Evolutionary conservation across 768 basidiomycete species (phyloP).

Genomic region (Calocybe cyanea): DNA sequence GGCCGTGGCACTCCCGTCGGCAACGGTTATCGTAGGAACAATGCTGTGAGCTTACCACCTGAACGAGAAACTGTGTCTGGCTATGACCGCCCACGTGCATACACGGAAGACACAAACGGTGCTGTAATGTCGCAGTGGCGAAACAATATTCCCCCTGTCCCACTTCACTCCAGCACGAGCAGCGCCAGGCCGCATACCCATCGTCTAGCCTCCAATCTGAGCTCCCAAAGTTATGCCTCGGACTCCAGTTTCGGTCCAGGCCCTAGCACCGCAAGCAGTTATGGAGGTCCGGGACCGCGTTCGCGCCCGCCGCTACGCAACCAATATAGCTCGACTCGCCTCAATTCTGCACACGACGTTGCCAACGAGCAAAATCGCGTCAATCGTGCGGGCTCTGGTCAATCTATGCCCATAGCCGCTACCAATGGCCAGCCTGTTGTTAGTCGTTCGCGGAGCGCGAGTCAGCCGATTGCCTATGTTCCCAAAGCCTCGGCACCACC

Average conservation of each 20-base stretch:
- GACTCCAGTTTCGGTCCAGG: constrained; percentile 40
- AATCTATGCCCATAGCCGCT: constrained; percentile 24
- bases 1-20: constrained; percentile 71
- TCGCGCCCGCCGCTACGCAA: constrained; percentile 52
- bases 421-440: constrained; percentile 27
- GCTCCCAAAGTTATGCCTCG: constrained; percentile 38
- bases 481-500: constrained; percentile 59
- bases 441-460: constrained; percentile 70
- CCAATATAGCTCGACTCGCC: constrained; percentile 66
- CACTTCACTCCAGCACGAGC: constrained; percentile 20
- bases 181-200: constrained; percentile 37
- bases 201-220: constrained; percentile 45
- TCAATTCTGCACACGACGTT: constrained; percentile 51
- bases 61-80: constrained; percentile 48
- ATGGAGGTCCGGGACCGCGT: constrained; percentile 20
- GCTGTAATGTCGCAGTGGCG: constrained; percentile 65
- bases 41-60: constrained; percentile 54
- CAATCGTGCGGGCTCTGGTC: constrained; percentile 19
- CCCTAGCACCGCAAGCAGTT: constrained; percentile 4
- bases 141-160: constrained; percentile 40
- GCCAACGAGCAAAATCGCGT: constrained; percentile 29
- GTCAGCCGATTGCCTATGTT: constrained; percentile 70
- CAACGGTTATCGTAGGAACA: constrained; percentile 43
- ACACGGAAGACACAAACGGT: constrained; percentile 67
- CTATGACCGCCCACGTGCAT: constrained; percentile 58